A percentile compares a stretch with the other conserved stretches of the same genome.
These are phyloP conservation scores for Wickerhamiella shivajii DNA, from an alignment of 805 yeast genomes.

Conservation along the genomic window DNA sequence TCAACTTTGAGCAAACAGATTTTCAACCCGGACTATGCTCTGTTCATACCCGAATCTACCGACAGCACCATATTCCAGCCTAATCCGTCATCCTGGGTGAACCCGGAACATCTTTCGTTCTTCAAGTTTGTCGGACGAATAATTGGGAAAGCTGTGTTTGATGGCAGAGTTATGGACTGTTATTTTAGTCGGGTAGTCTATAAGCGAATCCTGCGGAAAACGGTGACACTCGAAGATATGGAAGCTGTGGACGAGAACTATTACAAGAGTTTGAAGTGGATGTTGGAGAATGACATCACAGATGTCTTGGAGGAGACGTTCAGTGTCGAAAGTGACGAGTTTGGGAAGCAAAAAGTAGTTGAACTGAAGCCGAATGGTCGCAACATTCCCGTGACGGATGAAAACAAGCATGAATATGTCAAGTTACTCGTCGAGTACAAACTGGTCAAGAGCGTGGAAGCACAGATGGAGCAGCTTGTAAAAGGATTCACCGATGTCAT, in stretches of 20 bases:
- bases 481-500: conserved; percentile 80
- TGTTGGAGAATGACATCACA: conserved; percentile 91
- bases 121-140: conserved; percentile 90
- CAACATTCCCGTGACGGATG: conserved; percentile 75
- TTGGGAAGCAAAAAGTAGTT: conserved; percentile 72
- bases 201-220: conserved; percentile 64
- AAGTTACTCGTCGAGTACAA: conserved; percentile 74
- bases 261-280: conserved; percentile 86
- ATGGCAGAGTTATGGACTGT: conserved; percentile 74
- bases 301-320: conserved; percentile 91
- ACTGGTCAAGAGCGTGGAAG: conserved; percentile 65
- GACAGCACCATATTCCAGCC: conserved; percentile 94
- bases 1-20: conserved; percentile 87
- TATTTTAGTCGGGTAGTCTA: conserved; percentile 93
- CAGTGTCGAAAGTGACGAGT: conserved; percentile 84
- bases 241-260: conserved; percentile 87
- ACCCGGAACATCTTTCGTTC: conserved; percentile 84
- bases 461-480: conserved; percentile 74
- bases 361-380: conserved; percentile 77
- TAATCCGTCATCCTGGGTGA: conserved; percentile 77
- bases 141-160: conserved; percentile 88
- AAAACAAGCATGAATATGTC: conserved; percentile 82
- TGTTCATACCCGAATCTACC: conserved; percentile 80
- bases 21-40: conserved; percentile 90
- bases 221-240: conserved; percentile 82